Percentiles rank a stretch among this genome's conserved stretches.
Evolutionary conservation across 345 rosid genomes (phyloP).

Genomic region (Eucalyptus sp.): DNA sequence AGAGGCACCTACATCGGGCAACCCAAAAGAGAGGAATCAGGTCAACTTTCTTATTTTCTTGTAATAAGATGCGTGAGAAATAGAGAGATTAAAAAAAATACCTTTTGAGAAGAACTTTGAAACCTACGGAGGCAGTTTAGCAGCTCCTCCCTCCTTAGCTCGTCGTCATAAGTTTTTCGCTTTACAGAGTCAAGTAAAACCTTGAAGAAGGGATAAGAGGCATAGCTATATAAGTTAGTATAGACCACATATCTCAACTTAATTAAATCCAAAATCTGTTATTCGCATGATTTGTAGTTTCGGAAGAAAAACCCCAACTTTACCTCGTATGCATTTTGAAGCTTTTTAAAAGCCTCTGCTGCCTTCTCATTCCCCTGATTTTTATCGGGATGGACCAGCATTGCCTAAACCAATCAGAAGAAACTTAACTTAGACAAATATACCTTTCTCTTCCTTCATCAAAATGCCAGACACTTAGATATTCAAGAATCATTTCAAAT

Average conservation of each 20-base stretch:
- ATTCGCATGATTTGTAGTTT: not conserved
- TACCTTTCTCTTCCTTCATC: not conserved
- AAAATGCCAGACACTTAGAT: not conserved
- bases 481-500: not conserved
- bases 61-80: not conserved
- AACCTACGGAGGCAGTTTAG: constrained; percentile 68
- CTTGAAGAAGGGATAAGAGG: constrained; percentile 14
- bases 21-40: not conserved
- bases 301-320: not conserved
- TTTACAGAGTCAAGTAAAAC: constrained; percentile 77
- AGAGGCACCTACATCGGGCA: not conserved
- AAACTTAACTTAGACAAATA: not conserved
- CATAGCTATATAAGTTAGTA: not conserved
- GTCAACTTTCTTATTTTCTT: not conserved
- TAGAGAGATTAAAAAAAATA: constrained; percentile 2
- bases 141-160: constrained; percentile 82
- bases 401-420: constrained; percentile 48
- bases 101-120: constrained; percentile 75
- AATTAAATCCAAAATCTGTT: not conserved
- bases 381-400: constrained; percentile 98
- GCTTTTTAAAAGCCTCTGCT: constrained; percentile 96
- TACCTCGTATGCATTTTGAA: constrained; percentile 98
- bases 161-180: constrained; percentile 86
- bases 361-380: constrained; percentile 99
- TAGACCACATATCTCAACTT: not conserved